phyloP scores from a whole-genome alignment of 257 asterid species.

The Nicotiana otophora region DNA sequence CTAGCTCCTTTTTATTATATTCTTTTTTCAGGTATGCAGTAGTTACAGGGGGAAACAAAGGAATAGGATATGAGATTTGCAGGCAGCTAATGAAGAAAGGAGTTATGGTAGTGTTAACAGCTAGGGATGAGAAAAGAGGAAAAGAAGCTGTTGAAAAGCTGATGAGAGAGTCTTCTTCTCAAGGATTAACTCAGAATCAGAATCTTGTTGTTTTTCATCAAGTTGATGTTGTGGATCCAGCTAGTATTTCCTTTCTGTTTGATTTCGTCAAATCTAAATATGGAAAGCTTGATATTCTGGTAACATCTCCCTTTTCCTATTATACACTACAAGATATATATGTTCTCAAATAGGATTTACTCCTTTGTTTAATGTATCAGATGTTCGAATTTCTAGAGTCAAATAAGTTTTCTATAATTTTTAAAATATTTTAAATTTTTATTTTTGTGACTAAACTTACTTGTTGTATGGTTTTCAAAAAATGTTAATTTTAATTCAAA shows the following conservation, averaged over 20 bases:
- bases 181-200: not conserved
- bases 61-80: conserved; percentile 33
- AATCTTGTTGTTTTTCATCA: conserved; percentile 24
- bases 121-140: conserved; percentile 27
- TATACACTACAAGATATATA: too few species aligned
- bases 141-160: conserved; percentile 18
- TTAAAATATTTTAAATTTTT: too few species aligned
- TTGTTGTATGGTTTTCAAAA: too few species aligned
- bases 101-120: conserved; percentile 25
- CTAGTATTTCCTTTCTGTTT: conserved; percentile 13
- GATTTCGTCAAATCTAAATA: conserved; percentile 15
- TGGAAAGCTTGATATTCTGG: conserved; percentile 36
- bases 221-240: conserved; percentile 24
- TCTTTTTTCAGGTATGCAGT: conserved; percentile 19
- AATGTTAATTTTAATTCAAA: too few species aligned
- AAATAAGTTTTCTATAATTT: too few species aligned
- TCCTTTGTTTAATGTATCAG: too few species aligned
- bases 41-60: conserved; percentile 39
- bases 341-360: too few species aligned
- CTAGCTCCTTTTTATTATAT: not conserved
- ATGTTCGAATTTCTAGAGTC: too few species aligned
- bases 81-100: conserved; percentile 21
- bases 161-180: not conserved
- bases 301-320: not conserved
- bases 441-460: too few species aligned